Evolutionary conservation across 2,329 filamentous ascomycete species (phyloP).

Genomic region (Akanthomyces uredinophilus): DNA sequence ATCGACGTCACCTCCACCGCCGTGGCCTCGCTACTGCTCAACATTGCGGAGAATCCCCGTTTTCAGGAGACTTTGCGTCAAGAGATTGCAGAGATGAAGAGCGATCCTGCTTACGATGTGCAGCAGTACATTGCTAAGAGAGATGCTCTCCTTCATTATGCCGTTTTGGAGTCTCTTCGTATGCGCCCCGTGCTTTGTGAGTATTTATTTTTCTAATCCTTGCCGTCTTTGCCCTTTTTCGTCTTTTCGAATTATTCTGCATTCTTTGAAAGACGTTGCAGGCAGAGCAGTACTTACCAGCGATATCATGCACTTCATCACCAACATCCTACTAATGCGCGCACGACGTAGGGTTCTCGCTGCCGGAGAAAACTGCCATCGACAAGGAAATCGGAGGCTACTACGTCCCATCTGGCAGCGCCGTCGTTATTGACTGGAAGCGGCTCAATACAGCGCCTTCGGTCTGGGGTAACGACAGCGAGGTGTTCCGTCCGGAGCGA

Average conservation of each 20-base stretch:
- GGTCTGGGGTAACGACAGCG: neutral
- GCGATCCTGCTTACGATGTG: neutral
- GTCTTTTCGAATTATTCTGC: neutral
- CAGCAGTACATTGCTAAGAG: neutral
- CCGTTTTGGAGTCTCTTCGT: neutral
- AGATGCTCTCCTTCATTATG: neutral
- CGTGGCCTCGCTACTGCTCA: neutral
- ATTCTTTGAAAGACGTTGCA: too few relatives aligned
- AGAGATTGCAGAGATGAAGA: neutral
- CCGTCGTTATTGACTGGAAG: neutral
- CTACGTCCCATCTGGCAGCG: neutral
- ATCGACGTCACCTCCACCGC: neutral
- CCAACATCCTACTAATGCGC: neutral
- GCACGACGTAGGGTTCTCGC: neutral
- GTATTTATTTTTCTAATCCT: conserved; percentile 4
- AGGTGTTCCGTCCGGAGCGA: neutral
- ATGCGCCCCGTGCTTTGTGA: conserved; percentile 13
- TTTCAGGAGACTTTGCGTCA: neutral
- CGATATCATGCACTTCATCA: too few relatives aligned
- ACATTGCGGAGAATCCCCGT: neutral
- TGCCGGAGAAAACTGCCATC: neutral
- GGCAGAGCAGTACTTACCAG: too few relatives aligned
- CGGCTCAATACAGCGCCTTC: neutral
- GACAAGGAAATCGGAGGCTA: conserved; percentile 2
- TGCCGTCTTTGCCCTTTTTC: neutral